Conservation (phyloP, 257 asterid species). For the Penstemon davidsonii region DNA sequence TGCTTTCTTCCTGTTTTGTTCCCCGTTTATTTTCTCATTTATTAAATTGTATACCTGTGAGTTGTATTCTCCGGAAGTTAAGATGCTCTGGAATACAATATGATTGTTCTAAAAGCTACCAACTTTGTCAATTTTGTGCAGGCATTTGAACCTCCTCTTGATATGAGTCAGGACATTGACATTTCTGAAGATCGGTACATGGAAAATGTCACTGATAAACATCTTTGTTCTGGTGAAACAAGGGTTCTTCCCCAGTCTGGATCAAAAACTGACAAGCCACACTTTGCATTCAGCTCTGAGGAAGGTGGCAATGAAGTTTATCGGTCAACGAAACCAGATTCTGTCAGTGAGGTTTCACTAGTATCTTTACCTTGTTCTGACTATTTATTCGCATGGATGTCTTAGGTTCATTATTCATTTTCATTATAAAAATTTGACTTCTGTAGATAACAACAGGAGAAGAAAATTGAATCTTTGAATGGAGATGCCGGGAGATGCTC, state of each 20-base stretch:
- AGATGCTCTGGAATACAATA: constrained; percentile 4
- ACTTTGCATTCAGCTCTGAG: constrained; percentile 29
- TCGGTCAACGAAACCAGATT: constrained; percentile 37
- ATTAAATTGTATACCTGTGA: constrained; percentile 15
- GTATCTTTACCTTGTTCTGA: constrained; percentile 24
- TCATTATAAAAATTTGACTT: constrained; percentile 69
- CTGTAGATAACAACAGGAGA: constrained; percentile 92
- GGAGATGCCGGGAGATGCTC: constrained; percentile 37
- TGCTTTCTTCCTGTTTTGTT: constrained; percentile 17
- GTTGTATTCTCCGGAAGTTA: constrained; percentile 19
- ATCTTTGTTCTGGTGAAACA: constrained; percentile 38
- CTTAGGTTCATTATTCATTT: constrained; percentile 44
- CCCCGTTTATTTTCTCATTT: constrained; percentile 1
- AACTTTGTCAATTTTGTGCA: constrained; percentile 41
- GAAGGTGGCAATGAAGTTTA: constrained; percentile 33
- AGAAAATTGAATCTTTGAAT: constrained; percentile 38
- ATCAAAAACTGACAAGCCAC: constrained; percentile 34
- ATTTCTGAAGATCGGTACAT: constrained; percentile 43
- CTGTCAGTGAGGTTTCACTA: constrained; percentile 43
- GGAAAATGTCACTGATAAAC: constrained; percentile 39
- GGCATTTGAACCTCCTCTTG: constrained; percentile 97
- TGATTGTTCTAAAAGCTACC: constrained; percentile 28
- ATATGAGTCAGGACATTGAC: constrained; percentile 62
- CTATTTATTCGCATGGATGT: constrained; percentile 24
- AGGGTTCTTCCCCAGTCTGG: constrained; percentile 35